phyloP scores from a whole-genome alignment of 257 asterid species.

The Solanum ossicruentum region DNA sequence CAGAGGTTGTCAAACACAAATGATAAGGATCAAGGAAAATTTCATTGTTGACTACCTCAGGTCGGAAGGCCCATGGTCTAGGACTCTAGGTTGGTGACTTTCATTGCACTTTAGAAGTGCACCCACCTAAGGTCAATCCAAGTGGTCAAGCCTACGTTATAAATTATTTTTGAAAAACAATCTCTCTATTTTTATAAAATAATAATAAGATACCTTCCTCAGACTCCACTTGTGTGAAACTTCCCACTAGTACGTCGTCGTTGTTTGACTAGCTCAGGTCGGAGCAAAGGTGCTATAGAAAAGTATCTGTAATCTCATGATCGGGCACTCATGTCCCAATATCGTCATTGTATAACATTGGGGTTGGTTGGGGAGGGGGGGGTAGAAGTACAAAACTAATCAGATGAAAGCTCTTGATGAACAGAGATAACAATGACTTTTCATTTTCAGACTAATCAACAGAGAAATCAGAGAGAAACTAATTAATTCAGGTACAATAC shows the following conservation, averaged over 20 bases:
- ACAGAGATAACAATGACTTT: not conserved
- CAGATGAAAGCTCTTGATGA: not conserved
- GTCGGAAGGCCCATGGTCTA: not conserved
- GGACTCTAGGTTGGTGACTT: too few relatives aligned
- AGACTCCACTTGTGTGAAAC: too few relatives aligned
- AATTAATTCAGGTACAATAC: not conserved
- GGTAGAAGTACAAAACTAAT: not conserved
- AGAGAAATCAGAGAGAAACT: not conserved
- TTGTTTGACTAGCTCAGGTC: not conserved
- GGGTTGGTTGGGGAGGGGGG: too few relatives aligned
- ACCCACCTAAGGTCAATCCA: too few relatives aligned
- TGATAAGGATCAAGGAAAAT: not conserved
- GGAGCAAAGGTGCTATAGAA: not conserved
- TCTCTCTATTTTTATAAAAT: too few relatives aligned
- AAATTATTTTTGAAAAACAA: too few relatives aligned
- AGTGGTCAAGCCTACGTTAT: too few relatives aligned
- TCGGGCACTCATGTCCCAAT: not conserved
- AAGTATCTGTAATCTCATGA: not conserved
- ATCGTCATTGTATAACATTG: not conserved
- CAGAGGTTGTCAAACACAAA: not conserved
- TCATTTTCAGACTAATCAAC: not conserved
- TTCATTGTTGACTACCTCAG: not conserved
- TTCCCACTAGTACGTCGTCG: too few relatives aligned
- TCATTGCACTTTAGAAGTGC: too few relatives aligned
- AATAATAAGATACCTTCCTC: too few relatives aligned